Conservation (phyloP, 139 green algal genomes). For the Dunaliella primolecta region DNA sequence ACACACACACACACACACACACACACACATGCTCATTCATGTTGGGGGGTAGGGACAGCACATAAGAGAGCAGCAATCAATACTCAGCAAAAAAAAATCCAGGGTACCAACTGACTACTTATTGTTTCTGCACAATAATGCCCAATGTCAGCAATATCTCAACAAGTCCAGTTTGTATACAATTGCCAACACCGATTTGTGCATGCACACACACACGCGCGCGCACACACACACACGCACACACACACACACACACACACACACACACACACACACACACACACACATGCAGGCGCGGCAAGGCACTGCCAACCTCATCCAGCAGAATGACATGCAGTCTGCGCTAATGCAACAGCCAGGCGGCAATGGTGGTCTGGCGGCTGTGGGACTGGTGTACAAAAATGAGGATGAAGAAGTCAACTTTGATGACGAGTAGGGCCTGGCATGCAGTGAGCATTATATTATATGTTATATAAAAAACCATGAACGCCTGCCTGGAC, state of each 20-base stretch:
- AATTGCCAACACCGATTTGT: no score
- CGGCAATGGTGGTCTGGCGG: not conserved
- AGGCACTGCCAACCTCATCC: slow-evolving; percentile 32
- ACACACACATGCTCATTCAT: not conserved
- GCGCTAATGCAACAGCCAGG: not conserved
- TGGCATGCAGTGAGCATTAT: no score
- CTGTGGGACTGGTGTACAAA: slow-evolving; percentile 20
- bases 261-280: not conserved
- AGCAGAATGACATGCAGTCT: slow-evolving; percentile 15
- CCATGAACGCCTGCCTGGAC: no score
- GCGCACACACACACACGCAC: not conserved
- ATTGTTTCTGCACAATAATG: no score
- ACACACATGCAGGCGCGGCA: slow-evolving; percentile 11
- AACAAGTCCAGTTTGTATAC: no score
- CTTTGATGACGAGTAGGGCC: slow-evolving; percentile 32
- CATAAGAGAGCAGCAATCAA: no score
- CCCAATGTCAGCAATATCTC: no score
- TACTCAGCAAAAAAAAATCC: no score
- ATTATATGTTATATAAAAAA: no score
- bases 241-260: not conserved
- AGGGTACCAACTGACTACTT: no score
- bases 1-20: not conserved
- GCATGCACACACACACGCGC: not conserved
- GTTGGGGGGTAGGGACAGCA: no score
- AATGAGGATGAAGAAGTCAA: slow-evolving; percentile 26